Evolutionary conservation across 345 rosid species (phyloP), one percentile per base, ranked within the genome.

Genomic region (Raphanus raphanistrum): DNA sequence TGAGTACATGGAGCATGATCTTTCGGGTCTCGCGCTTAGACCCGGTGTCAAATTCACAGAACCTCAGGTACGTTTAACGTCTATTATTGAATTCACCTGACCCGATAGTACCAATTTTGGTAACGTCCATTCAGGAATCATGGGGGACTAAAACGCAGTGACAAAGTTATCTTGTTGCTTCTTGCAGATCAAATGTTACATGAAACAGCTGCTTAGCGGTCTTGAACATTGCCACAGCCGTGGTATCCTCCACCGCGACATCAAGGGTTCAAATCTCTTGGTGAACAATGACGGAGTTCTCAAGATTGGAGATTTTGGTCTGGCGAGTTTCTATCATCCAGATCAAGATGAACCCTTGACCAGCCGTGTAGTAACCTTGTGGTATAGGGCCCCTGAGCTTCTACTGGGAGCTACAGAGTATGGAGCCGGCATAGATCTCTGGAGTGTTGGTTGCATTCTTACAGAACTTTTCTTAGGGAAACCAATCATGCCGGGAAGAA

Each of bases 381-480:
- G 99, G 97, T 95, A 95, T 74, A 90, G 99, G 11, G 92, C 98
- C 5, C 99, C 98, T 2, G 99, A 95, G 83, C 99, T 95, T 84
- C 92, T 95, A 59, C 92, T 95, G 0, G 99, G 99, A 63, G 92
- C 96, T 79, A 91, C 93, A 67, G 96, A 93, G 68, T 95, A 95
- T 82, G 90, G 91, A 60, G 85, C 86, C 1, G 98, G 93, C 43
- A 84, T 95, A 70, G 99, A 95, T 76, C 83, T 95, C 7, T 95
- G 99, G 99, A 93, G 99, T 84, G 97, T 97, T 45, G 99, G 99
- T 75, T 95, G 97, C 70, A 93, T 95, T 78, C 83, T 95, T 55
- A 96, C 97, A 31, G 99, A 95, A 86, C 76, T 95, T 54, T 82
- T 91, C 73, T 86, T 94, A 52, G 97, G 96, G 78, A 92, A 86